phyloP scores from a whole-genome alignment of 306 rosid species.

The Malus sylvestris region DNA sequence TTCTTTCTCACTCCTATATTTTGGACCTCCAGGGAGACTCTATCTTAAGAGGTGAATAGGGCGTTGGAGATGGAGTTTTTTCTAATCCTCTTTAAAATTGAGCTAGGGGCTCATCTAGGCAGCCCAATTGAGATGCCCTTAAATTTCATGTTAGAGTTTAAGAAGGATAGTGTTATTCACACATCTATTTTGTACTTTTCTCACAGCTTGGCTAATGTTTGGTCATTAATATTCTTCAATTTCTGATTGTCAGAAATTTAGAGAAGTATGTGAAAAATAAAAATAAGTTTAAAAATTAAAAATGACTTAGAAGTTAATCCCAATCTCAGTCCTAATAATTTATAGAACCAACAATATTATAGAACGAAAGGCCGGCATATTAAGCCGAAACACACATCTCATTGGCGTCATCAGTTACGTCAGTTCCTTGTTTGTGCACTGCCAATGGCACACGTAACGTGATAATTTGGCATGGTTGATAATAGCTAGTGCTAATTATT shows the following conservation, averaged over 20 bases:
- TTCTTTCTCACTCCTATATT: no score
- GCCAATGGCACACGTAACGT: constrained; percentile 9
- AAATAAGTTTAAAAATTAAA: not conserved
- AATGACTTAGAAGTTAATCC: not conserved
- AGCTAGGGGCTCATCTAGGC: no score
- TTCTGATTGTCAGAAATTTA: no score
- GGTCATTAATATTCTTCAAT: no score
- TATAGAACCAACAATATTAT: not conserved
- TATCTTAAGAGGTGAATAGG: no score
- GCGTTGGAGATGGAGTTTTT: no score
- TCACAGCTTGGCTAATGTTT: no score
- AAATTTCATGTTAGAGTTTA: not conserved
- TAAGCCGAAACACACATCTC: not conserved
- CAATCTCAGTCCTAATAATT: constrained; percentile 1
- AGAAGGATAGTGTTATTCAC: not conserved
- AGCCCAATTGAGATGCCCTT: no score
- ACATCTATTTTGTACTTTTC: no score
- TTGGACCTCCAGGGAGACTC: no score
- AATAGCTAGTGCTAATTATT: not conserved
- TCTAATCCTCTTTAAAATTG: no score
- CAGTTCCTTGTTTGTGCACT: not conserved
- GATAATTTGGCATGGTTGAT: constrained; percentile 24
- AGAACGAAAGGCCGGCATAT: not conserved
- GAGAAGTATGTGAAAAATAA: no score
- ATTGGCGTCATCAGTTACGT: constrained; percentile 5